phyloP scores from a whole-genome alignment of 2,329 filamentous ascomycete species.

The Calonectria henricotiae region DNA sequence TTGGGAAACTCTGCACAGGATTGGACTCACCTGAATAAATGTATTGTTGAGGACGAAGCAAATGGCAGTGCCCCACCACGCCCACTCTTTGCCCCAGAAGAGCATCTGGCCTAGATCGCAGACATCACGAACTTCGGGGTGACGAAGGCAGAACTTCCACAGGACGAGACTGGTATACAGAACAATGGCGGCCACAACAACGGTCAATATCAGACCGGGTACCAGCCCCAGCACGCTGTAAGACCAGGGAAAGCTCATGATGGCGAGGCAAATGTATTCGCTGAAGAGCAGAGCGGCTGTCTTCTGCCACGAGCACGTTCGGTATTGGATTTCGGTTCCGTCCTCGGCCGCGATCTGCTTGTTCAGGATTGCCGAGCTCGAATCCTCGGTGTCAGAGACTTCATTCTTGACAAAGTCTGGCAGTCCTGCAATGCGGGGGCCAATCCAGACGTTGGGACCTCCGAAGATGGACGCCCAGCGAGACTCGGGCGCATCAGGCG shows the following conservation, averaged over 20 bases:
- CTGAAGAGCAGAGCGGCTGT: constrained; percentile 92
- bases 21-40: constrained; percentile 75
- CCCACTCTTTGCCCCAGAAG: constrained; percentile 87
- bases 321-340: constrained; percentile 87
- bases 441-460: constrained; percentile 62
- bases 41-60: constrained; percentile 98
- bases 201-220: constrained; percentile 86
- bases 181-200: constrained; percentile 83
- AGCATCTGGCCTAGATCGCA: constrained; percentile 97
- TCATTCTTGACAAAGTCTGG: constrained; percentile 57
- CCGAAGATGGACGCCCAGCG: constrained; percentile 59
- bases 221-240: constrained; percentile 91
- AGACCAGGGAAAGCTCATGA: constrained; percentile 97
- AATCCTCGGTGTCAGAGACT: constrained; percentile 63
- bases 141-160: constrained; percentile 91
- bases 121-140: constrained; percentile 92
- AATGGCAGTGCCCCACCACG: constrained; percentile 79
- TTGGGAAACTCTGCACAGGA: background rate
- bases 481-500: constrained; percentile 46
- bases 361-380: constrained; percentile 67
- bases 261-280: constrained; percentile 92
- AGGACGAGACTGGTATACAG: constrained; percentile 79
- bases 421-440: constrained; percentile 69
- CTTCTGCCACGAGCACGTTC: constrained; percentile 96
- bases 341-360: constrained; percentile 84